Base-by-base conservation (phyloP, 2,329 filamentous ascomycete genomes). In the Exophiala aquamarina region DNA sequence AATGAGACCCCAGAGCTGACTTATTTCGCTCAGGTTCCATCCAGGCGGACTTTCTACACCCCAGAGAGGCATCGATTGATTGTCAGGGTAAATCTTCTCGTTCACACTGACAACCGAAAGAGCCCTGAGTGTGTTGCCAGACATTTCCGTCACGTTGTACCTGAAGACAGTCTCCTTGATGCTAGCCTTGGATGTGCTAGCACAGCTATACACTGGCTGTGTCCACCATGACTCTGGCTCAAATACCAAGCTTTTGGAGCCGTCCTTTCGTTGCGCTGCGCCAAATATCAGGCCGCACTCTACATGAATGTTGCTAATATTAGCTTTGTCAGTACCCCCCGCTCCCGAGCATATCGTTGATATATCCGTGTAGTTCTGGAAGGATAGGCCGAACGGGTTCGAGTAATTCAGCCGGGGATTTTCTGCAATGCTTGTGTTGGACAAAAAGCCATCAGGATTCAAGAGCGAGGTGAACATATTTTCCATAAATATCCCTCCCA, bases 101-200 rank as follows among this genome's bases (percentile, higher is more conserved):
- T 44, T 41, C 7, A 76, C 57, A 8, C 59, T 55, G 2, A 54
- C 54, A 2, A 76, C 61, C 2, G 52, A 53, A 0, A 77, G 57
- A 2, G 60, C 60, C 8, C 59, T 54, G 0, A 76, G 49, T 5
- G 57, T 61, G 10, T 62, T 54, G 0, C 70, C 72, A 2, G 67
- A 33, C 17, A 13, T 9, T 20, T 32, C n/a, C 3, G 54, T 55
- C 11, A 35, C 68, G 50, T 76, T 76, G 52, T 62, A 66, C 2
- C 58, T 51, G 50, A 78, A 75, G 0, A 59, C 58, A 5, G 74
- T 70, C 0, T 67, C 70, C 52, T 76, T 76, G 46, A 78, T 64
- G 1, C 63, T 67, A 2, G 73, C 73, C 39, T 68, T 68, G 3
- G 69, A 52, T 0, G 69, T 58, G 0, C 65, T 67, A 1, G 72